Evolutionary conservation across 2,329 filamentous ascomycete genomes (phyloP), one percentile per base, ranked within the genome.

Genomic region (Diplocarpon rosae): DNA sequence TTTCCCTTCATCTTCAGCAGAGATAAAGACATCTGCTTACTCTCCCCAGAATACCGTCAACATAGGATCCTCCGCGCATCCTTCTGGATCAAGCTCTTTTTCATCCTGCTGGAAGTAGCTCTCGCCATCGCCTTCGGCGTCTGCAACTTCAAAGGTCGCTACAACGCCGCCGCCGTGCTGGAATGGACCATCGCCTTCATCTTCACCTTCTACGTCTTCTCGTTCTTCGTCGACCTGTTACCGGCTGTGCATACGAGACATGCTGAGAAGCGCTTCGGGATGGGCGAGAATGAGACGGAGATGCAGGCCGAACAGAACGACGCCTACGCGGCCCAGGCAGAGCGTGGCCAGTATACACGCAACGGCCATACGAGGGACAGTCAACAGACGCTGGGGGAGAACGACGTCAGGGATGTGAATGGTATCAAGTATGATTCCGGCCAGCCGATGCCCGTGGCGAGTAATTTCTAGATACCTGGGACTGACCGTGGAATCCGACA

Each of bases 201-300:
- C 59, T 95, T 89, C 67, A 85, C 84, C 42, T 83, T 89, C 59
- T 96, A 95, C 66, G 72, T 93, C 49, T 74, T 90, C 51, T 87
- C 83, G 49, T 96, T 94, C 69, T 74, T 83, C 58, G 72, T 95
- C 61, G 90, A 98, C 66, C 77, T 98, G 39, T 72, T 85, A 52
- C 92, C 92, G 0, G 85, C 86, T 10, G 49, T 59, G 0, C 43
- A 48, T 13, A 56, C 49, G 1, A 56, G 53, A 37, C 37, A 52
- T 9, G 38, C 17, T 2, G n/a, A 36, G 2, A 39, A 17, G 16
- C 49, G 42, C 10, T 52, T 55, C 35, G 50, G 50, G 11, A 43
- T 13, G 5, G 46, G 51, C 1, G 14, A 11, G 1, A 35, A 37
- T 6, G 53, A 56, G 39, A 59, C 57, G 1, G 42, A 50, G 24